Base-by-base conservation (phyloP, 441 rosid genomes). In the Sinapis alba region DNA sequence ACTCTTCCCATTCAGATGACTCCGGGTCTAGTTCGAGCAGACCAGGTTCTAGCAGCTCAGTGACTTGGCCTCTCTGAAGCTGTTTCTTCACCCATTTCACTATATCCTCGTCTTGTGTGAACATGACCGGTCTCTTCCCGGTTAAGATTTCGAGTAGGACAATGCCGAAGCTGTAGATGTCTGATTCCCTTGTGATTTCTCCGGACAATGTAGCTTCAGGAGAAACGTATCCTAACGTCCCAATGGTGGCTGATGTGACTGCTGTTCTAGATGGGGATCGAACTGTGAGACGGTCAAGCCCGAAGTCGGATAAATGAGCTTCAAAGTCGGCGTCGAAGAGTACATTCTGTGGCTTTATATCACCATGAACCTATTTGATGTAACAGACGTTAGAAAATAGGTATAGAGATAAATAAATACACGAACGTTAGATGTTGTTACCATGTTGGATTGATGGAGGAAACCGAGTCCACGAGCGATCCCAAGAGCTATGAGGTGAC, bases 11-110 rank as follows among this genome's bases (percentile, higher is more conserved):
- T 79, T 96, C 99, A 0, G 99, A 91, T 43, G 98, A 90, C 73
- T 96, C 99, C 0, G 99, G 97, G 75, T 96, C 99, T 0, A 96
- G 90, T 71, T 96, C 98, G 2, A 96, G 94, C 75, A 96, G 76
- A 0, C 99, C 99, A 0, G 99, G 98, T 24, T 96, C 99, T 0
- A 93, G 70, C 59, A 96, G 81, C 78, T 96, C 98, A 1, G 90
- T 83, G 15, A 96, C 86, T 79, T 93, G 99, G 2, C 99, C 97
- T 72, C 81, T 87, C 38, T 96, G 98, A 20, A 96, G 86, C 69
- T 96, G 99, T 79, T 88, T 93, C 86, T 96, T 96, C 4, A 96
- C 99, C 98, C 98, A 96, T 74, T 93, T 96, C 80, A 93, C 99
- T 24, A 96, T 96, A 73, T 96, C 98, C 51, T 96, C 98, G 61